Percentiles rank a stretch among this genome's conserved stretches.
Evolutionary conservation across 202 grass and related monocot genomes (phyloP).

Genomic region (Carex arenaria): DNA sequence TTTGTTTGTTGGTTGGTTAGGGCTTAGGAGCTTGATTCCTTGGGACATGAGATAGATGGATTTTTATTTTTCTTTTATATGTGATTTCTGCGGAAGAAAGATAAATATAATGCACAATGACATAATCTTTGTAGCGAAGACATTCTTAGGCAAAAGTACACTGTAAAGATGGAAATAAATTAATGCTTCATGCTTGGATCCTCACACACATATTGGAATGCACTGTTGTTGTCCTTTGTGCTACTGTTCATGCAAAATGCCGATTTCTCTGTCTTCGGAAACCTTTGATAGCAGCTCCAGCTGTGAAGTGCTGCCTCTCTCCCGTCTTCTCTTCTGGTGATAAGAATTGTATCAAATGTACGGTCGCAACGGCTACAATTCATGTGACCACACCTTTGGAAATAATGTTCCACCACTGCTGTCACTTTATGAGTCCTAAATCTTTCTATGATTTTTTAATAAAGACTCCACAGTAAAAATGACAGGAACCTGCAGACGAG

Average conservation of each 20-base stretch:
- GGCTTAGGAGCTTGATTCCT: too few species aligned
- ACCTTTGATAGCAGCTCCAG: background rate
- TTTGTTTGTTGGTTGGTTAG: background rate
- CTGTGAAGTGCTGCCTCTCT: background rate
- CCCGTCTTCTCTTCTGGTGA: background rate
- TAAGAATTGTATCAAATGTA: background rate
- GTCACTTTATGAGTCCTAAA: background rate
- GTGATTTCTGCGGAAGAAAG: background rate
- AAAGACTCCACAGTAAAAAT: background rate
- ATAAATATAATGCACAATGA: background rate
- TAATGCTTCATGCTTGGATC: background rate
- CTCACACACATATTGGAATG: background rate
- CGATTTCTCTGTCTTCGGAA: background rate
- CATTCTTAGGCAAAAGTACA: background rate
- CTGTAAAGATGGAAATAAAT: background rate
- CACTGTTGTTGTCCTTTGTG: background rate
- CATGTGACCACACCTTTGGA: slow-evolving; percentile 12
- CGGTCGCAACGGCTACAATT: slow-evolving; percentile 28
- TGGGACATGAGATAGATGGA: too few species aligned
- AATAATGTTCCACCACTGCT: slow-evolving; percentile 6
- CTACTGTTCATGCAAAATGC: background rate
- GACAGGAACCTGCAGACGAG: background rate
- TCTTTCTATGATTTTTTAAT: background rate
- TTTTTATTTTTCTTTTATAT: background rate
- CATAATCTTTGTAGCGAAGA: background rate